Base-by-base conservation (phyloP, 2,329 filamentous ascomycete species). In the Scleromitrula shiraiana region DNA sequence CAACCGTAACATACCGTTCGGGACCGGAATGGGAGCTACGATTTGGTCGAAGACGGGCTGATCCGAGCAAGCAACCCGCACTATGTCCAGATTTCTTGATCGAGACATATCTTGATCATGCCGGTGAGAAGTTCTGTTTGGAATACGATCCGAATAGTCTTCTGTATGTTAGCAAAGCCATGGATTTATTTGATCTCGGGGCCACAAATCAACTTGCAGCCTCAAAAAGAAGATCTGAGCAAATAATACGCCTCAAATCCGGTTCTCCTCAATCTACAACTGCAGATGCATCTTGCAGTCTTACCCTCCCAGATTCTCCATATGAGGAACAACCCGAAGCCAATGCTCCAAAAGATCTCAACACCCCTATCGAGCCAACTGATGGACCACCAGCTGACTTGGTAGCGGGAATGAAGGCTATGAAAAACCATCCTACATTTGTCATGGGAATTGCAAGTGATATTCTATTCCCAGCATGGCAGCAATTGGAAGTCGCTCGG, bases 21-120 rank as follows among this genome's bases (percentile, higher is more conserved):
- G 93, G 93, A 0, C 93, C 93, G 0, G 93, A 98, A 67, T 98
- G 93, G 93, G 93, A 98, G 68, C 85, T 88, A 67, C 80, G 93
- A 29, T 98, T 98, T 65, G 91, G 88, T 4, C 78, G 93, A 30
- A 77, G 88, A 55, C 78, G 93, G 39, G 91, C 93, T 12, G 93
- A 98, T 64, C 76, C 88, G 0, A 80, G 78, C 57, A 89, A 88
- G 58, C 89, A 87, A 4, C 93, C 93, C 0, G 93, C 93, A 0
- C 69, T 98, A n/a, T 98, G 93, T 60, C 90, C 93, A 0, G 93
- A 98, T 64, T 98, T 97, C 62, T 74, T 98, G 20, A 95, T 98
- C 56, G 93, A 98, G 69, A 98, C 93, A 0, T 98, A 98, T 64
- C 78, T 98, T 15, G 93, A 98, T 66, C 93, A 98, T 62, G 93